Conservation (phyloP, 2,329 filamentous ascomycete genomes). For the Thermoascus crustaceus region DNA sequence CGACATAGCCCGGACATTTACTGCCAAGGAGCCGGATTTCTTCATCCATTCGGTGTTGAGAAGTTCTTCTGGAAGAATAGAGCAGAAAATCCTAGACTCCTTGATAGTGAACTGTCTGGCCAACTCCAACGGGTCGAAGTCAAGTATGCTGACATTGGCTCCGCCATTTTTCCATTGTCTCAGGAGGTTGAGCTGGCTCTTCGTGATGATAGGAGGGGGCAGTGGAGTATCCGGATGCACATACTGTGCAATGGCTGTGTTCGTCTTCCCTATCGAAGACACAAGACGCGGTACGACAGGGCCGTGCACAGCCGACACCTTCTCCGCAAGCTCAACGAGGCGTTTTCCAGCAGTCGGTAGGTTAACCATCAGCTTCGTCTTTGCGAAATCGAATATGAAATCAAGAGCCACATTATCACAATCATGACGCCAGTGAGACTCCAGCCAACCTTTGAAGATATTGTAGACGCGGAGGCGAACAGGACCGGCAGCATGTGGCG, state of each 20-base stretch:
- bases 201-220: constrained; percentile 62
- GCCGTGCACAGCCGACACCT: constrained; percentile 64
- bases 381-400: constrained; percentile 72
- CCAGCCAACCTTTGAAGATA: constrained; percentile 93
- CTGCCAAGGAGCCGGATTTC: constrained; percentile 66
- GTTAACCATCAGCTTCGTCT: constrained; percentile 57
- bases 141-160: constrained; percentile 64
- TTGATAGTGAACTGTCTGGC: constrained; percentile 89
- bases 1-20: constrained; percentile 92
- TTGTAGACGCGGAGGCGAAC: constrained; percentile 92
- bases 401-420: constrained; percentile 68
- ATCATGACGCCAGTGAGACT: constrained; percentile 86
- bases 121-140: constrained; percentile 85
- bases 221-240: constrained; percentile 63
- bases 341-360: constrained; percentile 72
- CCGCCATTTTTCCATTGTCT: constrained; percentile 66
- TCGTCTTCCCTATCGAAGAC: constrained; percentile 83
- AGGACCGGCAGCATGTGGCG: constrained; percentile 63
- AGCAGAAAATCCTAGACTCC: constrained; percentile 84
- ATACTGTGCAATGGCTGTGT: constrained; percentile 63
- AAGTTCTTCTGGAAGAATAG: constrained; percentile 85
- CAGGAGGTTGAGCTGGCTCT: constrained; percentile 66
- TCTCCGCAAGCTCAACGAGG: constrained; percentile 69
- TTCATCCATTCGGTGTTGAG: constrained; percentile 92
- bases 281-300: constrained; percentile 74